Conservation (phyloP, 768 basidiomycete genomes). For the Thelephora ganbajun region DNA sequence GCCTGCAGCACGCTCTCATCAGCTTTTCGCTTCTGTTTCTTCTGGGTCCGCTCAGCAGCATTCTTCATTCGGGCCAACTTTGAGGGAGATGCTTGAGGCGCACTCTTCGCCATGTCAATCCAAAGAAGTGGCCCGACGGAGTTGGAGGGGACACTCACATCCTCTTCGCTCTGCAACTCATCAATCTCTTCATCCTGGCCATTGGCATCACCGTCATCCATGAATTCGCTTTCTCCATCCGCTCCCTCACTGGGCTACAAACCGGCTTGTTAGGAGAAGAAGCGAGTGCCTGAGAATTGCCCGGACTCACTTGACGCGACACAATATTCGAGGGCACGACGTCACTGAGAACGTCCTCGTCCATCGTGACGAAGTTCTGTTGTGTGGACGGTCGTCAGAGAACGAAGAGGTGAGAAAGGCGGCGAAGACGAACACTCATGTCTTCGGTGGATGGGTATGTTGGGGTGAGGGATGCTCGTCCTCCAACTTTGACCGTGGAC, state of each 20-base stretch:
- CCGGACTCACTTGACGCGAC: constrained; percentile 57
- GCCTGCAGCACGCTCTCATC: constrained; percentile 56
- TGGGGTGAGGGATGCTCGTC: not conserved
- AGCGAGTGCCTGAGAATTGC: not conserved
- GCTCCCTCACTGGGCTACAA: constrained; percentile 48
- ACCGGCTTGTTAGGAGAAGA: constrained; percentile 10
- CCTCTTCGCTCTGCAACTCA: constrained; percentile 26
- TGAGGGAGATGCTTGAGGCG: constrained; percentile 19
- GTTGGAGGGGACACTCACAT: constrained; percentile 20
- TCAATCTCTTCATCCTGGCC: constrained; percentile 12
- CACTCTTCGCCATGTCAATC: constrained; percentile 18
- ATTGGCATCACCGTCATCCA: constrained; percentile 32
- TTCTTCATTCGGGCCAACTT: constrained; percentile 23
- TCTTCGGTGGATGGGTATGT: not conserved
- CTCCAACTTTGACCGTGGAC: too few species aligned
- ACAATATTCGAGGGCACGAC: constrained; percentile 86
- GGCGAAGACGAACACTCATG: constrained; percentile 11
- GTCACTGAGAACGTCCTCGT: constrained; percentile 82
- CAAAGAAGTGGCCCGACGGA: constrained; percentile 14
- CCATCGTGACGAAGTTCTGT: constrained; percentile 18
- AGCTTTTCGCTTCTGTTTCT: constrained; percentile 44
- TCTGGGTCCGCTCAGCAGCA: constrained; percentile 24
- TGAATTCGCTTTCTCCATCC: constrained; percentile 65
- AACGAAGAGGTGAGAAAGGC: not conserved
- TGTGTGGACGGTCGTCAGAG: not conserved